Evolutionary conservation across 768 basidiomycete genomes (phyloP).

Genomic region (Leccinum aurantiacum): DNA sequence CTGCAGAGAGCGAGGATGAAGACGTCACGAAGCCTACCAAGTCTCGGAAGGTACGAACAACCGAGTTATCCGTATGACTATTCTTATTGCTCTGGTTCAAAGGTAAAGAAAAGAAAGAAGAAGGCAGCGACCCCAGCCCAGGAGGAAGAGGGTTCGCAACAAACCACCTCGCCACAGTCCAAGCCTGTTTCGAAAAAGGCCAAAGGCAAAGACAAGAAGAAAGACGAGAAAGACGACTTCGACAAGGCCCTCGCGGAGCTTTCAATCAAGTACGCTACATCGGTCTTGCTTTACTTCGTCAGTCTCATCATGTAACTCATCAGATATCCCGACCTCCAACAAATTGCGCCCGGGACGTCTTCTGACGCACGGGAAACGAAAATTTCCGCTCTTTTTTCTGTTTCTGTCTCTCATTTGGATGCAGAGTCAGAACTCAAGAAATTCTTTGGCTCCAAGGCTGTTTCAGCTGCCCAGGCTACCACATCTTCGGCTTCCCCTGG

Average conservation of each 20-base stretch:
- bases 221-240: slow-evolving; percentile 71
- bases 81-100: slow-evolving; percentile 7
- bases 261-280: slow-evolving; percentile 59
- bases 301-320: slow-evolving; percentile 2
- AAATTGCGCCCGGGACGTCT: slow-evolving; percentile 26
- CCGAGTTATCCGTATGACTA: neutral
- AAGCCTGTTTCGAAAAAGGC: slow-evolving; percentile 60
- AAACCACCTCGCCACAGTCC: slow-evolving; percentile 17
- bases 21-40: slow-evolving; percentile 18
- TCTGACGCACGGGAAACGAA: slow-evolving; percentile 32
- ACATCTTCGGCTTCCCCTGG: slow-evolving; percentile 35
- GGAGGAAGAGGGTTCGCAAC: slow-evolving; percentile 7
- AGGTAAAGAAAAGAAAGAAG: slow-evolving; percentile 45
- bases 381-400: slow-evolving; percentile 61
- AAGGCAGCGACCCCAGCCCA: slow-evolving; percentile 13
- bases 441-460: slow-evolving; percentile 92
- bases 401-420: slow-evolving; percentile 83
- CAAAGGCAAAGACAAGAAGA: slow-evolving; percentile 61
- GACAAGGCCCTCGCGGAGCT: slow-evolving; percentile 84
- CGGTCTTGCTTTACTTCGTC: neutral
- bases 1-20: slow-evolving; percentile 25
- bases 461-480: slow-evolving; percentile 56
- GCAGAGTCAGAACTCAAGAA: slow-evolving; percentile 87
- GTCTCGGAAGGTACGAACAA: slow-evolving; percentile 25
- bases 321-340: slow-evolving; percentile 57